Conservation (phyloP, 257 asterid species). For the Primulina huaijiensis region DNA sequence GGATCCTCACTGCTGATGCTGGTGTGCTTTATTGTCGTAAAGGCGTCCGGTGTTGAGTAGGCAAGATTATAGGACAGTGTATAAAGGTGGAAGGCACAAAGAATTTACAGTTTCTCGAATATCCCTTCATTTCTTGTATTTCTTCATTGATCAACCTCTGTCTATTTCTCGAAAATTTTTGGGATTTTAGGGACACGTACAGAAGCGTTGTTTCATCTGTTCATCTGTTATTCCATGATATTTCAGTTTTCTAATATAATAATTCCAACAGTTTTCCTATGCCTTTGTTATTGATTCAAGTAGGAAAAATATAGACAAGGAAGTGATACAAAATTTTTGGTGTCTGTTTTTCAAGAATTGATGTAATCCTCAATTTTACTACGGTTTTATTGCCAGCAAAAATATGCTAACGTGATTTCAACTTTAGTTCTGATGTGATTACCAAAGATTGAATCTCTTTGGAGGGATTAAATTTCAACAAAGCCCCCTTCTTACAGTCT, state of each 20-base stretch:
- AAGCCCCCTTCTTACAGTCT: background rate
- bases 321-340: background rate
- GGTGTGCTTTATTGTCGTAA: conserved; percentile 68
- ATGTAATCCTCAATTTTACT: background rate
- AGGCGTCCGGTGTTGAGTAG: conserved; percentile 51
- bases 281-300: background rate
- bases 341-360: background rate
- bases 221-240: background rate
- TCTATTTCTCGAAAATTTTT: background rate
- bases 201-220: background rate
- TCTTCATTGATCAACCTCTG: conserved; percentile 13
- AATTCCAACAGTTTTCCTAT: background rate
- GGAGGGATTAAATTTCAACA: no score
- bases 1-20: conserved; percentile 58
- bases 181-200: background rate
- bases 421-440: background rate
- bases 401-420: background rate
- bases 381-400: background rate
- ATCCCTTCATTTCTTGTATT: conserved; percentile 1
- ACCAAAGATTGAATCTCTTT: background rate
- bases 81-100: conserved; percentile 7
- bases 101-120: conserved; percentile 13
- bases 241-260: background rate
- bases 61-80: background rate
- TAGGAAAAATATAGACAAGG: background rate